Evolutionary conservation across 2,329 filamentous ascomycete species (phyloP).

Genomic region (Fusarium hostae): DNA sequence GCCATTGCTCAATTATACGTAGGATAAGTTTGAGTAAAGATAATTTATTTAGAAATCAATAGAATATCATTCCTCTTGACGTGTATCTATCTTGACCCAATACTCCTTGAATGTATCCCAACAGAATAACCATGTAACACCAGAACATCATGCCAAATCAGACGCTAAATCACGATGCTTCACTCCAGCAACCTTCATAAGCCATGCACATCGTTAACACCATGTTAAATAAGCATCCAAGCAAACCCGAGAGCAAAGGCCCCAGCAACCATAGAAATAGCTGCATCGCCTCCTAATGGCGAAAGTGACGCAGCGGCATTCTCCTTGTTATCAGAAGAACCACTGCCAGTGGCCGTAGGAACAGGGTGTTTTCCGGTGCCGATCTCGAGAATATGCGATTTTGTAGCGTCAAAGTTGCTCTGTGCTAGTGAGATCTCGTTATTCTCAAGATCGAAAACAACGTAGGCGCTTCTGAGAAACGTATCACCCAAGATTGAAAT

Average conservation of each 20-base stretch:
- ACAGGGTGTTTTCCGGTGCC: slow-evolving; percentile 59
- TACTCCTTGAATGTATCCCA: background rate
- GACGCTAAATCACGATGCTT: background rate
- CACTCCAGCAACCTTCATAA: background rate
- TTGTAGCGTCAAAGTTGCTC: slow-evolving; percentile 67
- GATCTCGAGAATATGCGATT: slow-evolving; percentile 66
- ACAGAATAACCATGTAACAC: background rate
- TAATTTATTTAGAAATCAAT: background rate
- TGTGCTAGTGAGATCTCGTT: slow-evolving; percentile 77
- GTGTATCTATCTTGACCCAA: background rate
- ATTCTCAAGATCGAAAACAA: slow-evolving; percentile 79
- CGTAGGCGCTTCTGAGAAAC: slow-evolving; percentile 78
- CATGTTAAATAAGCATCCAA: slow-evolving; percentile 25
- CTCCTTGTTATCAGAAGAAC: slow-evolving; percentile 15
- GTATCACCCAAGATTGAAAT: slow-evolving; percentile 78
- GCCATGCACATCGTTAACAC: background rate
- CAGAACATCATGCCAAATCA: background rate
- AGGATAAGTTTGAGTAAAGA: background rate
- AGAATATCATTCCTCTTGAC: background rate
- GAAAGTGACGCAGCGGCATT: slow-evolving; percentile 23
- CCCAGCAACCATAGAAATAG: slow-evolving; percentile 17
- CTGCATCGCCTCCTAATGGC: background rate
- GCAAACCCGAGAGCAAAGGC: slow-evolving; percentile 29
- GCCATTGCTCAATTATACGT: background rate
- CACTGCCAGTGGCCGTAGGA: slow-evolving; percentile 64